Conservation (phyloP, 768 basidiomycete genomes). For the Leccinum longicurvipes region DNA sequence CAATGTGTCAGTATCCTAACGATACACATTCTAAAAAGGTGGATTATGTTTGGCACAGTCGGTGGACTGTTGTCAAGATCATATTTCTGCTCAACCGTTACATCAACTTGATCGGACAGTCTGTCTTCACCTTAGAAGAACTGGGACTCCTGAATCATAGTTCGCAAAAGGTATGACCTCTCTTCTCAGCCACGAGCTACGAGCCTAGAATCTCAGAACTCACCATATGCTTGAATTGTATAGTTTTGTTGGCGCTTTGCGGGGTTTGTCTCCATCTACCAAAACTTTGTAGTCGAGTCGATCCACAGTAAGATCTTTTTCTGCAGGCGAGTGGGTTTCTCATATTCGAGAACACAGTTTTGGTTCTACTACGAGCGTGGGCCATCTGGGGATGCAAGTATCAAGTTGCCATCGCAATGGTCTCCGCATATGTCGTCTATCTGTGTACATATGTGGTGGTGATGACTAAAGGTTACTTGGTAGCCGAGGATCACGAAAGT, state of each 20-base stretch:
- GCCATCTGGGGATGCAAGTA: not conserved
- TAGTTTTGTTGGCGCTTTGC: not conserved
- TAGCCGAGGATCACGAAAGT: not conserved
- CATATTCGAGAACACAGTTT: not conserved
- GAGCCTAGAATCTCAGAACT: not conserved
- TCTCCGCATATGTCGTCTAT: not conserved
- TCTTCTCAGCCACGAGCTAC: not conserved
- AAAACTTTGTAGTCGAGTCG: not conserved
- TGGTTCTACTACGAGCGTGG: not conserved
- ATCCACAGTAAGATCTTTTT: not conserved
- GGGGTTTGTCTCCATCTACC: not conserved
- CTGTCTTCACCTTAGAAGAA: constrained; percentile 8
- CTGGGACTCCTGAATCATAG: constrained; percentile 10
- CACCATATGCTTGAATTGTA: not conserved
- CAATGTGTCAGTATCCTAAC: not conserved
- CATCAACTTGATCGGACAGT: constrained; percentile 9
- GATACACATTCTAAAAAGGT: not conserved
- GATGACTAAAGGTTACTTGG: not conserved
- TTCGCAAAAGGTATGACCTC: constrained; percentile 5
- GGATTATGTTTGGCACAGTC: constrained; percentile 8
- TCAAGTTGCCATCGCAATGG: not conserved
- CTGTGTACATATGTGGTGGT: not conserved
- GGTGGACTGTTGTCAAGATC: constrained; percentile 9
- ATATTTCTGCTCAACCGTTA: constrained; percentile 20
- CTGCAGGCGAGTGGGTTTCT: not conserved